These are phyloP conservation scores for Gossypium schwendimanii DNA, from an alignment of 441 rosid species.

Conservation along the genomic window DNA sequence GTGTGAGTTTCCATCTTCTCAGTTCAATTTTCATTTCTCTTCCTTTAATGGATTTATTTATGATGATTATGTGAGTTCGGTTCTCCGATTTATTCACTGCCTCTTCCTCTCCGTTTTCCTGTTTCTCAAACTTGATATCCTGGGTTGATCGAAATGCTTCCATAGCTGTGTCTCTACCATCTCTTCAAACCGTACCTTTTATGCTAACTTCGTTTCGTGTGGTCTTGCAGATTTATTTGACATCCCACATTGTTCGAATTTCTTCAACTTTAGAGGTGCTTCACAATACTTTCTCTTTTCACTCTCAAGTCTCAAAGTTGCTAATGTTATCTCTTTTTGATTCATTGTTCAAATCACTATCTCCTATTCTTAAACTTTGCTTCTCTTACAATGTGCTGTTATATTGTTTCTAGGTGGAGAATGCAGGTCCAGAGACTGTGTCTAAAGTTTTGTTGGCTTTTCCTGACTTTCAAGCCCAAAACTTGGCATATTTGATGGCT, in stretches of 20 bases:
- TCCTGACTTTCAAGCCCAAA: slow-evolving; percentile 59
- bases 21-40: not conserved
- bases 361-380: no score
- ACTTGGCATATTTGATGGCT: slow-evolving; percentile 63
- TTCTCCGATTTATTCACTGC: not conserved
- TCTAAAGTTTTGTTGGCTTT: slow-evolving; percentile 64
- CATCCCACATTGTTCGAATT: slow-evolving; percentile 67
- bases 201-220: not conserved
- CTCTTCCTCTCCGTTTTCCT: slow-evolving; percentile 3
- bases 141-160: slow-evolving; percentile 1
- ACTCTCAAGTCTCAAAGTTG: no score
- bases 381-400: not conserved
- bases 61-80: not conserved
- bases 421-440: slow-evolving; percentile 52
- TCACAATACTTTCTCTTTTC: not conserved
- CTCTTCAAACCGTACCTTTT: not conserved
- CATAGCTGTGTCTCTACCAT: not conserved
- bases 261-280: slow-evolving; percentile 65
- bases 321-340: not conserved
- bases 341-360: not conserved
- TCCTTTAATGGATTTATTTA: not conserved
- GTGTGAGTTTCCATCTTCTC: slow-evolving; percentile 42
- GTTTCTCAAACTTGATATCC: not conserved
- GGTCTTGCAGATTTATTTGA: slow-evolving; percentile 70
- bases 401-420: slow-evolving; percentile 49